These are phyloP conservation scores for Cercophora sp. DNA, from an alignment of 495 filamentous ascomycete species.

Conservation along the genomic window DNA sequence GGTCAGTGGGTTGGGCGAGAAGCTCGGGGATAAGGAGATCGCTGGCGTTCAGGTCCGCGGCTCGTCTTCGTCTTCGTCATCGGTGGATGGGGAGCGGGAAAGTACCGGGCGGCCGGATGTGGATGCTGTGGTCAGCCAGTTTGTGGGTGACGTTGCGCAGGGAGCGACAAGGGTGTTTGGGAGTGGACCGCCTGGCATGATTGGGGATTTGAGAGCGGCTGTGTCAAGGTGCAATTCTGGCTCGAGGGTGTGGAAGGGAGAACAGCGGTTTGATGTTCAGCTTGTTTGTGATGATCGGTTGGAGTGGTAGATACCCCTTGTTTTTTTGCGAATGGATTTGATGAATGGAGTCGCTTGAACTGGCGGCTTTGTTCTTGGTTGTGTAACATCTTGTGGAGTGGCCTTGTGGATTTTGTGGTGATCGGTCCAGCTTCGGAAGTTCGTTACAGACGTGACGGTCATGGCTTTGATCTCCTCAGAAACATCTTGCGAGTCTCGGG, in stretches of 20 bases:
- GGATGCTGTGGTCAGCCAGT: slow-evolving; percentile 28
- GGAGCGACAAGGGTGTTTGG: slow-evolving; percentile 55
- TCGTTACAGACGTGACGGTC: too few relatives aligned
- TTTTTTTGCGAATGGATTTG: too few relatives aligned
- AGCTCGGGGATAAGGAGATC: slow-evolving; percentile 20
- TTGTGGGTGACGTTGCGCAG: slow-evolving; percentile 31
- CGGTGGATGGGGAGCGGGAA: slow-evolving; percentile 5
- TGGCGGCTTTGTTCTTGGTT: too few relatives aligned
- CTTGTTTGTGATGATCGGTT: slow-evolving; percentile 55
- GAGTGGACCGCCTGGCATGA: slow-evolving; percentile 60
- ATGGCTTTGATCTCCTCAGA: too few relatives aligned
- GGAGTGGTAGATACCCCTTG: slow-evolving; percentile 39
- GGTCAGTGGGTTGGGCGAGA: slow-evolving; percentile 8
- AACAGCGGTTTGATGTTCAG: slow-evolving; percentile 52
- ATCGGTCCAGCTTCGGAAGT: too few relatives aligned
- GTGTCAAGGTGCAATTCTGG: slow-evolving; percentile 52
- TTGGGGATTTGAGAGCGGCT: slow-evolving; percentile 49
- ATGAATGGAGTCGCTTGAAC: too few relatives aligned
- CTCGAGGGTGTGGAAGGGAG: slow-evolving; percentile 49
- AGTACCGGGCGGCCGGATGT: slow-evolving; percentile 29
- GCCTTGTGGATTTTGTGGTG: too few relatives aligned
- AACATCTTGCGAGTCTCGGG: too few relatives aligned
- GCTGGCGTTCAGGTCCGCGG: slow-evolving; percentile 13
- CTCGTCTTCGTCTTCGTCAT: neutral
- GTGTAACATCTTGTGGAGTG: too few relatives aligned